phyloP scores from a whole-genome alignment of 768 basidiomycete species.

The Vishniacozyma victoriae region DNA sequence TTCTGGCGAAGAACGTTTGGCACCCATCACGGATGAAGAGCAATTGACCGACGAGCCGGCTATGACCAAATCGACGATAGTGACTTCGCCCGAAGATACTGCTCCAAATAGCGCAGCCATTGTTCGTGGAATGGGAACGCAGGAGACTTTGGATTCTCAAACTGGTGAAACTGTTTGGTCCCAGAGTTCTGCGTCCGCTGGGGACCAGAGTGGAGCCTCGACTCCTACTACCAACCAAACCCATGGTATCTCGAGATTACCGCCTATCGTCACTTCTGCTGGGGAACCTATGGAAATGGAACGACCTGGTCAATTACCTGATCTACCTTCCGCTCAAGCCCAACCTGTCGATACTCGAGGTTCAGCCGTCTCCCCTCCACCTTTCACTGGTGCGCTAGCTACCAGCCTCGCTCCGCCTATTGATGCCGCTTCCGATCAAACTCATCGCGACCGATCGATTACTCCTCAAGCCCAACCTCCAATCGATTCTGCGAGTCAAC shows the following conservation, averaged over 20 bases:
- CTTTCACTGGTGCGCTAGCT: no score
- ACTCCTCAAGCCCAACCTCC: conserved; percentile 5
- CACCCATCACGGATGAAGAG: conserved; percentile 27
- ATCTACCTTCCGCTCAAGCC: no score
- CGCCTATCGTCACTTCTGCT: background rate
- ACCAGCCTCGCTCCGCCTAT: background rate
- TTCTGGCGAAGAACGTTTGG: conserved; percentile 17
- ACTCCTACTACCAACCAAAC: background rate
- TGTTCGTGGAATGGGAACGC: background rate
- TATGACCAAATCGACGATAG: background rate
- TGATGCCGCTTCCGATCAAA: background rate
- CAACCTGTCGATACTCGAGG: background rate
- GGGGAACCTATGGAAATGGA: no score
- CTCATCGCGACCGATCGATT: conserved; percentile 1
- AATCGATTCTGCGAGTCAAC: no score
- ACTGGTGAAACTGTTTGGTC: conserved; percentile 26
- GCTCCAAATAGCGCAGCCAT: background rate
- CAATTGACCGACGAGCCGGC: conserved; percentile 25
- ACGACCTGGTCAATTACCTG: no score
- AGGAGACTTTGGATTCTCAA: conserved; percentile 5
- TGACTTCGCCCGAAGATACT: background rate
- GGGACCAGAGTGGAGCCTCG: background rate
- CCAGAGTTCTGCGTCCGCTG: conserved; percentile 22
- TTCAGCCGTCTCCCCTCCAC: no score
- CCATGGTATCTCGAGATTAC: background rate